phyloP scores from a whole-genome alignment of 1,139 yeast genomes.

The Meyerozyma carpophila region DNA sequence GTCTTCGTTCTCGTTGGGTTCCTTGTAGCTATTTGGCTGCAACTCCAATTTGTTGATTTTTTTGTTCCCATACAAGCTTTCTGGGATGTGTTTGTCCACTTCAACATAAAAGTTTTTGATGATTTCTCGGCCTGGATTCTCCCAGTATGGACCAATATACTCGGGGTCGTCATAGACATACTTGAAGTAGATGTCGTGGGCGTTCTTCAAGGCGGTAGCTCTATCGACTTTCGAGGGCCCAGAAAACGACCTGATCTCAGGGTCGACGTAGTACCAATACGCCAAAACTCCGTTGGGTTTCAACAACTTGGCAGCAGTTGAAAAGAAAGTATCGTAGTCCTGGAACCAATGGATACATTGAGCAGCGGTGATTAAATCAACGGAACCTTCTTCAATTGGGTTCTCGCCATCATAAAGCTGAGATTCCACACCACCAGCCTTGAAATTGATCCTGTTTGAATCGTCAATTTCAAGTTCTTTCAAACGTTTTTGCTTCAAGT shows the following conservation, averaged over 20 bases:
- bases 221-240: constrained; percentile 15
- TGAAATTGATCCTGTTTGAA: constrained; percentile 22
- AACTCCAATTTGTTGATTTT: constrained; percentile 23
- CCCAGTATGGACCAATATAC: constrained; percentile 41
- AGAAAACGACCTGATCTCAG: constrained; percentile 24
- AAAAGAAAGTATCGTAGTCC: constrained; percentile 30
- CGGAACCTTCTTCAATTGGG: constrained; percentile 14
- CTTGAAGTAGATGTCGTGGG: constrained; percentile 23
- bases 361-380: constrained; percentile 40
- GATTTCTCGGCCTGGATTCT: constrained; percentile 39
- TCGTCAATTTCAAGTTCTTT: constrained; percentile 23
- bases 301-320: constrained; percentile 22
- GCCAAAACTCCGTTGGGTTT: constrained; percentile 36
- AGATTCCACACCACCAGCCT: constrained; percentile 32
- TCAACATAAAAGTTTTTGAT: constrained; percentile 22
- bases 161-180: constrained; percentile 32
- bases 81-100: constrained; percentile 30
- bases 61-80: constrained; percentile 21
- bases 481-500: constrained; percentile 18
- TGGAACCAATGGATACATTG: constrained; percentile 45
- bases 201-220: constrained; percentile 15
- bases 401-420: constrained; percentile 14
- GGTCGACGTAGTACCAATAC: constrained; percentile 42
- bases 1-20: constrained; percentile 15
- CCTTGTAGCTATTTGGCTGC: constrained; percentile 9